A percentile compares a stretch with the other conserved stretches of the same genome.
Evolutionary conservation across 148 eudicot genomes (phyloP).

Genomic region (Vaccinium corymbosum): DNA sequence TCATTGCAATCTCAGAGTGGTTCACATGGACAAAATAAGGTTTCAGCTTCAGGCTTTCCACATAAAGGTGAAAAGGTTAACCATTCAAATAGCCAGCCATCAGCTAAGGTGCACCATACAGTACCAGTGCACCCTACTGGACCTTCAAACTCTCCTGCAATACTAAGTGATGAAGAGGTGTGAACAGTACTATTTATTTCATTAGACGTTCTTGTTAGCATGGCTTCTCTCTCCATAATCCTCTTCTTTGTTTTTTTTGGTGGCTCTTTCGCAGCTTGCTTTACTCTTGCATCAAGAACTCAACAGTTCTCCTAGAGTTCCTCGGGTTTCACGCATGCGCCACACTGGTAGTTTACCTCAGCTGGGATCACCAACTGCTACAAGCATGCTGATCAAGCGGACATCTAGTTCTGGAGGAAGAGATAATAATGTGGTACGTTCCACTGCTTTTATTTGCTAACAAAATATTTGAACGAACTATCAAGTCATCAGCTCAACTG

Average conservation of each 20-base stretch:
- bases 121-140: slow-evolving; percentile 43
- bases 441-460: slow-evolving; percentile 5
- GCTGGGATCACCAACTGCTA: slow-evolving; percentile 55
- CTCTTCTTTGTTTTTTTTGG: slow-evolving; percentile 5
- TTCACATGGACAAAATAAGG: slow-evolving; percentile 41
- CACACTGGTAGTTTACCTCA: slow-evolving; percentile 84
- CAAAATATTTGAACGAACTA: background rate
- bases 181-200: slow-evolving; percentile 7
- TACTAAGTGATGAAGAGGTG: slow-evolving; percentile 97
- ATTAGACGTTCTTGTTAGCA: background rate
- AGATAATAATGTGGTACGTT: slow-evolving; percentile 58
- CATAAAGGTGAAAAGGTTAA: slow-evolving; percentile 52
- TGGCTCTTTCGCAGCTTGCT: slow-evolving; percentile 66
- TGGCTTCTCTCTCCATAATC: slow-evolving; percentile 7
- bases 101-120: slow-evolving; percentile 48
- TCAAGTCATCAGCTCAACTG: background rate
- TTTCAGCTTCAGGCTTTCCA: slow-evolving; percentile 37
- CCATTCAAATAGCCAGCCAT: slow-evolving; percentile 39
- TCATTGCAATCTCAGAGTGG: slow-evolving; percentile 41
- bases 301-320: slow-evolving; percentile 97
- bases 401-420: slow-evolving; percentile 69
- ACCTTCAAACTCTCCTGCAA: slow-evolving; percentile 58
- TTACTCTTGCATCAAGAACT: slow-evolving; percentile 90
- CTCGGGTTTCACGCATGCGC: slow-evolving; percentile 92
- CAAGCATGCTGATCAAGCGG: slow-evolving; percentile 67